Conservation (phyloP, 371 early-diverging fungal genomes). For the Chytridiales sp. region DNA sequence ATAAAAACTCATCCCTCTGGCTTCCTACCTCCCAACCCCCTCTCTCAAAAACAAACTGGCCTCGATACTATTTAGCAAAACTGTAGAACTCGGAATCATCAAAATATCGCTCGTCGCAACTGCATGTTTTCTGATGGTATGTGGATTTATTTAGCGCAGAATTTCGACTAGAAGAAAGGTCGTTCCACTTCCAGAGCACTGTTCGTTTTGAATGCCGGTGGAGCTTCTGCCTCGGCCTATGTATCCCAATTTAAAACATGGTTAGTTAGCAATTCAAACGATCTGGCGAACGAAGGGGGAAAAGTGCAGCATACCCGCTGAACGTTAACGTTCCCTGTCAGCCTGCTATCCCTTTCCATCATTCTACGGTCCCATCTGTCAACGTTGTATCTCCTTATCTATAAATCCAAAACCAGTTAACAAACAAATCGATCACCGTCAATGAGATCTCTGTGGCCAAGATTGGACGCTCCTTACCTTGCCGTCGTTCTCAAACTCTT, state of each 20-base stretch:
- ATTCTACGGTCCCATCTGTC: slow-evolving; percentile 57
- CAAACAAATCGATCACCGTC: neutral
- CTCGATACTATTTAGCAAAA: neutral
- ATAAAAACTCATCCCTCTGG: no score
- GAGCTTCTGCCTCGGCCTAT: slow-evolving; percentile 43
- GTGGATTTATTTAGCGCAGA: neutral
- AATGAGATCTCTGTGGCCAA: neutral
- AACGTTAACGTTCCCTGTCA: slow-evolving; percentile 55
- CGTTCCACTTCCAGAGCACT: slow-evolving; percentile 48
- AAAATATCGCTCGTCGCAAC: neutral
- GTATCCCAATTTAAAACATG: slow-evolving; percentile 3
- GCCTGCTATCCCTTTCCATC: slow-evolving; percentile 54
- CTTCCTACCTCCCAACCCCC: neutral
- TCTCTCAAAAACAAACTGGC: neutral
- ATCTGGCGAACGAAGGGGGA: neutral
- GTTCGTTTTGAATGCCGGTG: slow-evolving; percentile 44
- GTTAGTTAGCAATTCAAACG: neutral
- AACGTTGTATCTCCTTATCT: slow-evolving; percentile 51
- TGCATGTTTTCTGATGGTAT: neutral
- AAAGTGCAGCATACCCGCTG: slow-evolving; percentile 36
- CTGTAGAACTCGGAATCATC: neutral
- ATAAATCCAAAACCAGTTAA: neutral
- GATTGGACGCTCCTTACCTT: slow-evolving; percentile 35
- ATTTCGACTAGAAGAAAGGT: slow-evolving; percentile 28
- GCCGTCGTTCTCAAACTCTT: slow-evolving; percentile 49